These are phyloP conservation scores for Eragrostis tef DNA, from an alignment of 202 grass and related monocot species.

Conservation along the genomic window DNA sequence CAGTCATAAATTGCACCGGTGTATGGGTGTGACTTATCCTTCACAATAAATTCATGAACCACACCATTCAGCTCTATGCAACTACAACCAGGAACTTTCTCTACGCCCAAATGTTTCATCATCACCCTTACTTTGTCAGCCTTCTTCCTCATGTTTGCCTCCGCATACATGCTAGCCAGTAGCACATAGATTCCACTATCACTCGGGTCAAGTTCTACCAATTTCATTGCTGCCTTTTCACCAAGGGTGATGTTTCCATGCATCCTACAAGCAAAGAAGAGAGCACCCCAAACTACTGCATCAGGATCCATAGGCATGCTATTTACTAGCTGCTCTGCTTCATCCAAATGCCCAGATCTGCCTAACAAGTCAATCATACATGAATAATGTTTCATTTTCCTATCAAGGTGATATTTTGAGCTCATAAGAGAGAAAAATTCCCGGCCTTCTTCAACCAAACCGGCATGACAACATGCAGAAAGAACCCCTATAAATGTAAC, in stretches of 20 bases:
- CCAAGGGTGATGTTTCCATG: constrained; percentile 74
- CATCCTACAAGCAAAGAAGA: constrained; percentile 75
- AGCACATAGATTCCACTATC: constrained; percentile 77
- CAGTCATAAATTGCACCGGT: constrained; percentile 59
- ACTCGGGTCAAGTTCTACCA: constrained; percentile 61
- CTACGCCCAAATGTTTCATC: constrained; percentile 69
- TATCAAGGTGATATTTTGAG: constrained; percentile 61
- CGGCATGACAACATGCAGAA: constrained; percentile 71
- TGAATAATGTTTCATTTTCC: constrained; percentile 72
- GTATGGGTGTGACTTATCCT: constrained; percentile 56
- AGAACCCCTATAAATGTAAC: constrained; percentile 71
- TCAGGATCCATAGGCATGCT: constrained; percentile 70
- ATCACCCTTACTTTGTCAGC: constrained; percentile 67
- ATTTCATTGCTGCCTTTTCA: constrained; percentile 72
- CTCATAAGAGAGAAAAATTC: constrained; percentile 59
- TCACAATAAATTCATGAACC: constrained; percentile 71
- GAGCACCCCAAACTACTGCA: constrained; percentile 69
- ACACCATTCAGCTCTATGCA: constrained; percentile 64
- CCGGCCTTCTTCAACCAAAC: constrained; percentile 60
- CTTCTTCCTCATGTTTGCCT: constrained; percentile 66
- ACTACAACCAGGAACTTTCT: constrained; percentile 68
- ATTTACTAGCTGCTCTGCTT: constrained; percentile 66
- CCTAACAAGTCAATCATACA: constrained; percentile 82
- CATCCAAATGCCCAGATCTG: constrained; percentile 63
- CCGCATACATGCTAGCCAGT: constrained; percentile 78